A percentile compares a stretch with the other conserved stretches of the same genome.
phyloP scores from a whole-genome alignment of 2,329 filamentous ascomycete species.

The Leptoxyphium fumago region DNA sequence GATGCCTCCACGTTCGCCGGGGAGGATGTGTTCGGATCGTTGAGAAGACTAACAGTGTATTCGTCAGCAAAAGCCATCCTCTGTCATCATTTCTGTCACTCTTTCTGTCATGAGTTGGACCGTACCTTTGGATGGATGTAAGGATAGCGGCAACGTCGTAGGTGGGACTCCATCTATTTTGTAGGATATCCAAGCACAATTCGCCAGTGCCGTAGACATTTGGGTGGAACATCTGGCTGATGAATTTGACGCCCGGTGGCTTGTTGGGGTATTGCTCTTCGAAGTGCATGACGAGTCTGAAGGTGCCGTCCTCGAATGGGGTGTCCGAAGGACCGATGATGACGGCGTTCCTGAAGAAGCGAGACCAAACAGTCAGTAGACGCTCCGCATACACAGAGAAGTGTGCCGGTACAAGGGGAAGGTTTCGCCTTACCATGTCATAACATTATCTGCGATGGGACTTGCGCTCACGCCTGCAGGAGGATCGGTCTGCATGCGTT shows the following conservation, averaged over 20 bases:
- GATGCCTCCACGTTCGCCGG: slow-evolving; percentile 96
- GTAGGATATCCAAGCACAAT: slow-evolving; percentile 87
- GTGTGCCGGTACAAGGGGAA: slow-evolving; percentile 3
- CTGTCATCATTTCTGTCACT: slow-evolving; percentile 1
- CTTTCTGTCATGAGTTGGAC: background rate
- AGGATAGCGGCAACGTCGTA: slow-evolving; percentile 96
- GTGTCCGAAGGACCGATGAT: slow-evolving; percentile 96
- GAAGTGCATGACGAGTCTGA: slow-evolving; percentile 96
- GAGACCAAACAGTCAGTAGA: background rate
- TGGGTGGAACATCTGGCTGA: slow-evolving; percentile 97
- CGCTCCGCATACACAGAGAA: background rate
- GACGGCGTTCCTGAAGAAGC: slow-evolving; percentile 67
- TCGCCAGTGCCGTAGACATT: slow-evolving; percentile 97
- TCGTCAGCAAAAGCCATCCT: background rate
- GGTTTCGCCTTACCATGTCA: slow-evolving; percentile 60
- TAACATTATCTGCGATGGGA: slow-evolving; percentile 89
- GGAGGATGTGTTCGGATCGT: slow-evolving; percentile 96
- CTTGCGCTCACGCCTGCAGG: slow-evolving; percentile 93
- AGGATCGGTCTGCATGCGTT: slow-evolving; percentile 99
- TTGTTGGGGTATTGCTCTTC: slow-evolving; percentile 99
- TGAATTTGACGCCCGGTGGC: slow-evolving; percentile 93
- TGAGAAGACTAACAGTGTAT: slow-evolving; percentile 53
- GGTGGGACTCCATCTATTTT: slow-evolving; percentile 96
- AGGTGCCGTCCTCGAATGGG: slow-evolving; percentile 95
- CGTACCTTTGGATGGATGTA: slow-evolving; percentile 91